phyloP scores from a whole-genome alignment of 208 protist species.

The Acanthamoeba lenticulata region DNA sequence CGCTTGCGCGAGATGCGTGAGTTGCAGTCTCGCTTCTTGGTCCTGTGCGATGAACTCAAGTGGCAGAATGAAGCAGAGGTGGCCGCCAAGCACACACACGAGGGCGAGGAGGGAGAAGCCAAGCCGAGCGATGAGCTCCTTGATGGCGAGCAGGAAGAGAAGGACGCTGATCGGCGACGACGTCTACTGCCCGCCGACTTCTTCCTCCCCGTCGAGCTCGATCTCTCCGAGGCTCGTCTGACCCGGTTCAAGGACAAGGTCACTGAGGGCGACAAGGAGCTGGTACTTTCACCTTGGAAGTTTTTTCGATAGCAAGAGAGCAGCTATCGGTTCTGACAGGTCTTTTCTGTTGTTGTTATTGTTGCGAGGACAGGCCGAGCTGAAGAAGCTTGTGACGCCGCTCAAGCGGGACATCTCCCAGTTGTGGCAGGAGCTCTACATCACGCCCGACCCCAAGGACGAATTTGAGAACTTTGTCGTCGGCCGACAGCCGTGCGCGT shows the following conservation, averaged over 20 bases:
- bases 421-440: constrained; percentile 50
- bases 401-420: not conserved
- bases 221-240: constrained; percentile 26
- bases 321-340: not conserved
- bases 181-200: constrained; percentile 34
- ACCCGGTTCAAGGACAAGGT: constrained; percentile 17
- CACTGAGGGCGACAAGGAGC: constrained; percentile 30
- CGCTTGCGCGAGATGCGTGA: not conserved
- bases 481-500: not conserved
- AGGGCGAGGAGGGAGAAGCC: not conserved
- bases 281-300: not conserved
- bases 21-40: constrained; percentile 19
- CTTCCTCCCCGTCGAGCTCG: not conserved
- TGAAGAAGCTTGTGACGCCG: not conserved
- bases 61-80: constrained; percentile 58
- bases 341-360: not conserved
- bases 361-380: not conserved
- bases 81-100: not conserved
- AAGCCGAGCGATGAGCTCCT: not conserved
- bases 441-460: not conserved
- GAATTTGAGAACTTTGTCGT: constrained; percentile 38
- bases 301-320: not conserved
- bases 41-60: constrained; percentile 25
- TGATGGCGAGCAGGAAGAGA: not conserved
- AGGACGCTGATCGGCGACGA: not conserved